A percentile compares a stretch with the other conserved stretches of the same genome.
Evolutionary conservation across 495 filamentous ascomycete species (phyloP).

Genomic region (Corynascus novoguineensis): DNA sequence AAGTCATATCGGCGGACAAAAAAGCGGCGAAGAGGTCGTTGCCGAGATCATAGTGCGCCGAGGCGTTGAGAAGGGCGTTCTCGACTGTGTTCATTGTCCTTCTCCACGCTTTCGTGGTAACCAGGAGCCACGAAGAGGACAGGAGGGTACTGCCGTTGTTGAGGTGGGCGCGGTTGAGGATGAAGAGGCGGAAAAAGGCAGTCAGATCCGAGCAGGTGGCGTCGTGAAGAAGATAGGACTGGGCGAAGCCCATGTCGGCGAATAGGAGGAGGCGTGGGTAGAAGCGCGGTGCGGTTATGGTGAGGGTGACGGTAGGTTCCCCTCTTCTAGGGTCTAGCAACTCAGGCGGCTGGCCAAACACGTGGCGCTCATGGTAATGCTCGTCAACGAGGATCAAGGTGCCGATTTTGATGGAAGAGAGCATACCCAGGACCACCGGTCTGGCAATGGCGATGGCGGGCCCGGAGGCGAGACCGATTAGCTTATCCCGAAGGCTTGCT

Average conservation of each 20-base stretch:
- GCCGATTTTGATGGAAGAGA: slow-evolving; percentile 40
- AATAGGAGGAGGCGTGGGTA: slow-evolving; percentile 61
- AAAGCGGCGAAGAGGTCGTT: slow-evolving; percentile 71
- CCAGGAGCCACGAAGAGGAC: not conserved
- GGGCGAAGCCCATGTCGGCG: slow-evolving; percentile 69
- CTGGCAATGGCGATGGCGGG: slow-evolving; percentile 38
- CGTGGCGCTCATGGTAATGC: slow-evolving; percentile 23
- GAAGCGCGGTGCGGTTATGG: slow-evolving; percentile 38
- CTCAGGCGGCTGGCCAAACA: slow-evolving; percentile 30
- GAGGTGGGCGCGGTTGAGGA: slow-evolving; percentile 53
- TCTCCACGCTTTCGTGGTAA: not conserved
- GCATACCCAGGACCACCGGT: slow-evolving; percentile 34
- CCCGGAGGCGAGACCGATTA: slow-evolving; percentile 37
- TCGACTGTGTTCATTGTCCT: slow-evolving; percentile 55
- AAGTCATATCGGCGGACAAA: slow-evolving; percentile 69
- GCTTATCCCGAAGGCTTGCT: slow-evolving; percentile 30
- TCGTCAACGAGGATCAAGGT: slow-evolving; percentile 41
- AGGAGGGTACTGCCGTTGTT: slow-evolving; percentile 37
- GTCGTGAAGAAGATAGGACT: slow-evolving; percentile 66
- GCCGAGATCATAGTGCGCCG: slow-evolving; percentile 69
- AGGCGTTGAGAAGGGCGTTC: slow-evolving; percentile 59
- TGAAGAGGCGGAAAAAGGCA: slow-evolving; percentile 64
- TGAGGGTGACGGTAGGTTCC: slow-evolving; percentile 3
- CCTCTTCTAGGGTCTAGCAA: too few species aligned
- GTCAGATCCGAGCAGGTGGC: slow-evolving; percentile 57